phyloP scores from a whole-genome alignment of 345 rosid genomes.

The Cardamine resedifolia region DNA sequence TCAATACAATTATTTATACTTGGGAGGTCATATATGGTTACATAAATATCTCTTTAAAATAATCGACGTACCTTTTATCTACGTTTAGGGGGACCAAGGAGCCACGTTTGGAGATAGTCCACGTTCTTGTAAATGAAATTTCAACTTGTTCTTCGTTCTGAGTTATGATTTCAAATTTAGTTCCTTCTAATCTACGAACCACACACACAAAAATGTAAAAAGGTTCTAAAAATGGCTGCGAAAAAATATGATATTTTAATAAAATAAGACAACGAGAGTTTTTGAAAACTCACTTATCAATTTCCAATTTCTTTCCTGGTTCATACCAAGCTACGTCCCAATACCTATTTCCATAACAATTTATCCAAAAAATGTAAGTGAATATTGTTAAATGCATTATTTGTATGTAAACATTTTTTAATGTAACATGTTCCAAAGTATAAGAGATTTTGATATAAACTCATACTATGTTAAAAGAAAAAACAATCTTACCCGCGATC shows the following conservation, averaged over 20 bases:
- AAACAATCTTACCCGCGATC: conserved; percentile 60
- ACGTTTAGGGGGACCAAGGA: conserved; percentile 65
- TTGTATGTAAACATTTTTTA: not conserved
- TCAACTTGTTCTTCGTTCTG: conserved; percentile 58
- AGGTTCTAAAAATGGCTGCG: not conserved
- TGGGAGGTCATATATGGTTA: not conserved
- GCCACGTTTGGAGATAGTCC: conserved; percentile 43
- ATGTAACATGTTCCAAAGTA: not conserved
- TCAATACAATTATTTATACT: not conserved
- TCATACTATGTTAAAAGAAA: not conserved
- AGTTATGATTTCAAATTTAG: conserved; percentile 48
- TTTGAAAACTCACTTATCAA: conserved; percentile 39
- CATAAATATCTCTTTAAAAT: not conserved
- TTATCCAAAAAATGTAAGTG: not conserved
- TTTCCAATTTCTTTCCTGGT: conserved; percentile 46
- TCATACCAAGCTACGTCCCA: conserved; percentile 85
- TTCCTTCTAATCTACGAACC: conserved; percentile 50
- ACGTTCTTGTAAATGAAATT: conserved; percentile 60
- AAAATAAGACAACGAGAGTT: conserved; percentile 4
- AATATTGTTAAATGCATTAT: not conserved
- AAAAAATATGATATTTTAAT: not conserved
- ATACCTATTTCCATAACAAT: conserved; percentile 46
- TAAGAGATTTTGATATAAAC: not conserved
- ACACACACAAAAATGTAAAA: not conserved
- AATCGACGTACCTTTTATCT: conserved; percentile 62